Evolutionary conservation across 78 protist genomes (phyloP), one percentile per base, ranked within the genome.

Genomic region (Cyanophora paradoxa): DNA sequence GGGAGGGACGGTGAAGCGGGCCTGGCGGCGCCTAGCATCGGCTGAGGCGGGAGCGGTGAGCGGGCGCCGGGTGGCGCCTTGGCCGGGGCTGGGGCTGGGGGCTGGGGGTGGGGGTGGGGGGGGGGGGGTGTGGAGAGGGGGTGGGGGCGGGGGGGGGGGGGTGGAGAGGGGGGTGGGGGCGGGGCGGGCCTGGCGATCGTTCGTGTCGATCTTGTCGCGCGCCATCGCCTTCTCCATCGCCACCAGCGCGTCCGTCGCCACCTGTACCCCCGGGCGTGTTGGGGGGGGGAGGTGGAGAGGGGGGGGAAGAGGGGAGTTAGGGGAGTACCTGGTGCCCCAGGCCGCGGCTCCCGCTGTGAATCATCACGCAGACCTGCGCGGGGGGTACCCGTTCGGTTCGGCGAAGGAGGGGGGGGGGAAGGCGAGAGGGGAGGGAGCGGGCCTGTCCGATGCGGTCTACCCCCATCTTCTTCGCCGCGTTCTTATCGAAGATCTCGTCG

Each of bases 301-400:
- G n/a, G n/a, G n/a, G n/a, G 20, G 46, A 8, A 41, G 46, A 11
- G 46, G 4, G 46, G 46, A 11, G 20, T 41, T 41, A 28, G 26
- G 20, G 3, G 31, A 2, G 37, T n/a, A 78, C 82, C 36, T 92
- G 98, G 66, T 95, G 98, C 17, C 98, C 98, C 3, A 95, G 73
- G 0, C 98, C 98, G 20, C 98, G 79, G 19, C 83, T 64, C 16
- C 98, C 98, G 40, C 77, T 42, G 58, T 93, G 97, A 20, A 95
- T 77, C 91, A 94, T 87, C 22, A 94, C 77, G 37, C 82, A 72
- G 4, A 92, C 75, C 73, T 94, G 95, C 28, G 74, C 90, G 6
- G 44, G 41, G 1, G 17, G 8, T 2, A 3, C 46, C 48, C 6
- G 13, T 58, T 16, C 5, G 19, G 57, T 19, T 22, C 30, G 42